Evolutionary conservation across 2,329 filamentous ascomycete genomes (phyloP).

Genomic region (Colletotrichum noveboracense): DNA sequence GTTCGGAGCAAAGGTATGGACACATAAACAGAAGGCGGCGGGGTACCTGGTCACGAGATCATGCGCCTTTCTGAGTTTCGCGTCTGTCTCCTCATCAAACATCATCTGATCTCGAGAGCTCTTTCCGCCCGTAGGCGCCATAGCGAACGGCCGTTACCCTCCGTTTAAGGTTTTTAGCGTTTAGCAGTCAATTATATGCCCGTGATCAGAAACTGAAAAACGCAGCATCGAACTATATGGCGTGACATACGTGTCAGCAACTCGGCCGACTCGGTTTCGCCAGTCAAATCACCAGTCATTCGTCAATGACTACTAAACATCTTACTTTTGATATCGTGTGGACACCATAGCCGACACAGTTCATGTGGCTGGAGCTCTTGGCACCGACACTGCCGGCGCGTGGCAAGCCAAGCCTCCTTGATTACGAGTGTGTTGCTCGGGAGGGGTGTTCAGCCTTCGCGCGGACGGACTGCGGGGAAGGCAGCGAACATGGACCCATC

Average conservation of each 20-base stretch:
- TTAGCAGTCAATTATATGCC: background rate
- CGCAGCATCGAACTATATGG: background rate
- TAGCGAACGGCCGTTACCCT: background rate
- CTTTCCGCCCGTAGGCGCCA: background rate
- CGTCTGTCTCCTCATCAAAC: slow-evolving; percentile 18
- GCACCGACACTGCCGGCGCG: background rate
- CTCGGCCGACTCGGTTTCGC: background rate
- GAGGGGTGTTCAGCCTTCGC: background rate
- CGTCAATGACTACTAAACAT: background rate
- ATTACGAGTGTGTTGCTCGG: background rate
- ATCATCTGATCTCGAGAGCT: slow-evolving; percentile 13
- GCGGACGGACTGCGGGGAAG: slow-evolving; percentile 13
- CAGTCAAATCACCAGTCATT: background rate
- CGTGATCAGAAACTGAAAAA: slow-evolving; percentile 9
- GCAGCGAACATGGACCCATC: background rate
- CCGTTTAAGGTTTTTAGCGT: slow-evolving; percentile 4
- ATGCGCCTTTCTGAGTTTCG: slow-evolving; percentile 6
- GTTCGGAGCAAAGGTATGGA: background rate
- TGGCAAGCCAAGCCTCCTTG: background rate
- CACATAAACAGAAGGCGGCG: background rate
- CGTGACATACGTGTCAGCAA: background rate
- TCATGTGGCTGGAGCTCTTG: background rate
- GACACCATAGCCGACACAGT: background rate
- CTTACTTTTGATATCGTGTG: background rate
- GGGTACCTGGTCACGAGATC: slow-evolving; percentile 9